Conservation (phyloP, 1,284 basidiomycete species). For the Fomitiporia mediterranea region DNA sequence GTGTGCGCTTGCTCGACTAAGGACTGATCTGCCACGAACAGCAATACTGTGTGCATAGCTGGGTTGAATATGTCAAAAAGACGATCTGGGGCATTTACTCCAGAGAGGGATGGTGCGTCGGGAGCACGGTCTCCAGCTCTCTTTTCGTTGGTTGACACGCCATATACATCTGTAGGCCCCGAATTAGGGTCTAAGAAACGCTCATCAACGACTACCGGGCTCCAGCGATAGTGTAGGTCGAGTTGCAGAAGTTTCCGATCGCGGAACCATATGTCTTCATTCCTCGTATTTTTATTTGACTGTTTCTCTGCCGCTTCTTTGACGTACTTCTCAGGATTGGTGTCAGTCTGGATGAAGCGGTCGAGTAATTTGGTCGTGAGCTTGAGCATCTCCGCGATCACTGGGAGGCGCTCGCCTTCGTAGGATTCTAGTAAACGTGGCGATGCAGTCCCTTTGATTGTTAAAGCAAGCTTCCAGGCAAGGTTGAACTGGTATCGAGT, state of each 20-base stretch:
- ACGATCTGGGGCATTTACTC: background rate
- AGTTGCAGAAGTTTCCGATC: constrained; percentile 20
- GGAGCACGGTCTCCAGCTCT: constrained; percentile 24
- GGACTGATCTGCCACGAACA: constrained; percentile 9
- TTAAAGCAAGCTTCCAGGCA: constrained; percentile 39
- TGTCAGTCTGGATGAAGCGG: too few relatives aligned
- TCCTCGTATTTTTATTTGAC: too few relatives aligned
- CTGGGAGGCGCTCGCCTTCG: constrained; percentile 35
- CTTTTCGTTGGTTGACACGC: background rate
- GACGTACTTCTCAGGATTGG: too few relatives aligned
- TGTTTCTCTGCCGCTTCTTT: too few relatives aligned
- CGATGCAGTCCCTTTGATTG: constrained; percentile 31
- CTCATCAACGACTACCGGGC: constrained; percentile 23
- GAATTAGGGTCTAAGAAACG: too few relatives aligned
- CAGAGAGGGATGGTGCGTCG: constrained; percentile 22
- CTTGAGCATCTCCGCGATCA: constrained; percentile 36
- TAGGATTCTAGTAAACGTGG: constrained; percentile 33
- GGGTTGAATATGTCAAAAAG: constrained; percentile 23
- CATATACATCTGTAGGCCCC: constrained; percentile 12
- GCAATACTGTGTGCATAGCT: constrained; percentile 20
- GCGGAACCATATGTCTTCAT: constrained; percentile 13
- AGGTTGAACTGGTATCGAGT: constrained; percentile 32
- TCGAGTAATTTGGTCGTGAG: background rate
- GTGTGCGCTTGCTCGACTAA: background rate
- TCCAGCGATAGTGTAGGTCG: constrained; percentile 25